Evolutionary conservation across 2,329 filamentous ascomycete species (phyloP).

Genomic region (Colletotrichum eremochloae): DNA sequence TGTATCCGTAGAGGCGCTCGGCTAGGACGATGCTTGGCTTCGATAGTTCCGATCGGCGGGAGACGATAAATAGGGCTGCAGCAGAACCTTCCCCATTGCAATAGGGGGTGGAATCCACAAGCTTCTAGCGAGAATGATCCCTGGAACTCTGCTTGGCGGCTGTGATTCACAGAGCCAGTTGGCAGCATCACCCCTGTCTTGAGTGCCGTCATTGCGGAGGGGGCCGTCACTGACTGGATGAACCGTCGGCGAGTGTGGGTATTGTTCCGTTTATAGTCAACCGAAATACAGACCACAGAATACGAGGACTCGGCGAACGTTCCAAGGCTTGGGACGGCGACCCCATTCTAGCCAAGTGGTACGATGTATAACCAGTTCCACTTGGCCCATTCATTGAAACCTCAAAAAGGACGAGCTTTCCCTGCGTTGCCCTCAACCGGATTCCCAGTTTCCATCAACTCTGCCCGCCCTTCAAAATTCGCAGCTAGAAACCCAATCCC

Average conservation of each 20-base stretch:
- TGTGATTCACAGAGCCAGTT: background rate
- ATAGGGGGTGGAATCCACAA: background rate
- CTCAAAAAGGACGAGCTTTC: background rate
- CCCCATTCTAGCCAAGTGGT: background rate
- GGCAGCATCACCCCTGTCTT: conserved; percentile 3
- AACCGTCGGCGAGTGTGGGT: background rate
- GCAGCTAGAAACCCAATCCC: background rate
- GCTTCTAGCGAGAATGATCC: background rate
- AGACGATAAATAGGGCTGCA: background rate
- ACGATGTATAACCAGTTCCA: conserved; percentile 1
- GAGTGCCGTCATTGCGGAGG: background rate
- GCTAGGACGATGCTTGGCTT: too few species aligned
- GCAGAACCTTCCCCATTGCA: background rate
- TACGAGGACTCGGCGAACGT: background rate
- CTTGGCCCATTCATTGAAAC: background rate
- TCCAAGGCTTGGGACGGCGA: background rate
- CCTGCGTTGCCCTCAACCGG: background rate
- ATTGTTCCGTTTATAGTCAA: background rate
- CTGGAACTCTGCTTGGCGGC: background rate
- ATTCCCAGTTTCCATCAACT: background rate
- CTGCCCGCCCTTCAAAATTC: background rate
- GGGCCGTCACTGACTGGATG: background rate
- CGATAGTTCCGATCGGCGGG: too few species aligned
- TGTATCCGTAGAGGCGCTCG: too few species aligned
- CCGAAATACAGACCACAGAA: background rate